These are phyloP conservation scores for Reticulascus tulasneorum DNA, from an alignment of 2,329 filamentous ascomycete species.

Conservation along the genomic window DNA sequence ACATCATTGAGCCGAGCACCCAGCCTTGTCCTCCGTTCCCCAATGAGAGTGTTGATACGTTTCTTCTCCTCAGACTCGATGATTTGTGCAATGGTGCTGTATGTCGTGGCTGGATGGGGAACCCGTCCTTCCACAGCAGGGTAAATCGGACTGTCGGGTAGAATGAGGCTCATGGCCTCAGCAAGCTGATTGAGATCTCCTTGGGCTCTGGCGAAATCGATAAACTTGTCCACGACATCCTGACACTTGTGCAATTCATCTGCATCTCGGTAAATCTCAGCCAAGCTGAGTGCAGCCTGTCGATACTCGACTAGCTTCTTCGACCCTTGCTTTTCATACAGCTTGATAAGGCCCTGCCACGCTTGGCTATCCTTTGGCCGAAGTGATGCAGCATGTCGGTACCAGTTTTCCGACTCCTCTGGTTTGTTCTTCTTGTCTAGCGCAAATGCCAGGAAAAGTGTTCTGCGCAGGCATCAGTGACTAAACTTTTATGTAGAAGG, in stretches of 20 bases:
- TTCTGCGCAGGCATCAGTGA: no score
- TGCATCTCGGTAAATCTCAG: conserved; percentile 66
- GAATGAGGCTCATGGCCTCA: conserved; percentile 67
- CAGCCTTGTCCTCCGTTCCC: conserved; percentile 79
- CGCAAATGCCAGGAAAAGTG: conserved; percentile 81
- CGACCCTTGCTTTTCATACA: conserved; percentile 75
- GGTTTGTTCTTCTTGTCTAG: conserved; percentile 70
- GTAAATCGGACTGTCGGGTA: conserved; percentile 81
- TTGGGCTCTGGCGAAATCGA: conserved; percentile 67
- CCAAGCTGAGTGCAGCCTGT: conserved; percentile 67
- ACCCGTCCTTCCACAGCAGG: conserved; percentile 77
- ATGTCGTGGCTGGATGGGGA: conserved; percentile 74
- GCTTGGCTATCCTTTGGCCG: conserved; percentile 76
- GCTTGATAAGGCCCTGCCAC: conserved; percentile 83
- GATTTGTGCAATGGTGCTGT: conserved; percentile 77
- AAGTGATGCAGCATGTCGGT: conserved; percentile 65
- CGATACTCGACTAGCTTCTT: conserved; percentile 72
- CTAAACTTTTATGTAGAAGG: no score
- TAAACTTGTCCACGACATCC: conserved; percentile 73
- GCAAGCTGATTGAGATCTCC: conserved; percentile 73
- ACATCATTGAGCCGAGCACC: conserved; percentile 82
- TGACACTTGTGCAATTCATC: conserved; percentile 62
- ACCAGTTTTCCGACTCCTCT: conserved; percentile 72
- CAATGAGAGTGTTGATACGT: conserved; percentile 84
- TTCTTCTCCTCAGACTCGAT: conserved; percentile 83